A percentile compares a stretch with the other conserved stretches of the same genome.
Evolutionary conservation across 805 yeast species (phyloP).

Genomic region (Metschnikowia hibisci): DNA sequence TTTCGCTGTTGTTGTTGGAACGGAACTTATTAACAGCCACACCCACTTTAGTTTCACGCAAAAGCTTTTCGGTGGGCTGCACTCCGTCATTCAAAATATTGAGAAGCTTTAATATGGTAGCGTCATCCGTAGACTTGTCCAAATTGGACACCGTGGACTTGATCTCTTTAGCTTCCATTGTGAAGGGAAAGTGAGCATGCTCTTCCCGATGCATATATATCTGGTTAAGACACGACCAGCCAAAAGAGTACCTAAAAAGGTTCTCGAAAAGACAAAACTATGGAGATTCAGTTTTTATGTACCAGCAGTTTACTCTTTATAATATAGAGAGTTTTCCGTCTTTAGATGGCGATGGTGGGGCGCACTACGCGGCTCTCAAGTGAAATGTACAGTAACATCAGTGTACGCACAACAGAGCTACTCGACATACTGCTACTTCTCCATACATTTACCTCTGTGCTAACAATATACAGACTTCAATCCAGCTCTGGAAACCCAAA

Average conservation of each 20-base stretch:
- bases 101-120: constrained; percentile 63
- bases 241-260: too few species aligned
- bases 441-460: neutral
- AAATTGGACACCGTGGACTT: constrained; percentile 63
- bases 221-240: neutral
- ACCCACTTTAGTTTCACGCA: constrained; percentile 95
- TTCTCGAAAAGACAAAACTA: too few species aligned
- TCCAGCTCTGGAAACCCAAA: too few species aligned
- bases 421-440: neutral
- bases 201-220: neutral
- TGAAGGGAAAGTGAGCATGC: neutral
- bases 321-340: too few species aligned
- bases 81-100: constrained; percentile 65
- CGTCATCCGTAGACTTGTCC: constrained; percentile 66
- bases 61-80: constrained; percentile 76
- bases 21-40: constrained; percentile 90
- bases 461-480: too few species aligned
- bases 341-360: too few species aligned
- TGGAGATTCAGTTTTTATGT: too few species aligned
- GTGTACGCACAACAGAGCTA: too few species aligned
- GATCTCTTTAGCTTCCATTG: constrained; percentile 72
- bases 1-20: constrained; percentile 60
- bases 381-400: too few species aligned
- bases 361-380: too few species aligned
- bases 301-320: too few species aligned